Base-by-base conservation (phyloP, 176 grass and related monocot species). In the Avena atlantica region DNA sequence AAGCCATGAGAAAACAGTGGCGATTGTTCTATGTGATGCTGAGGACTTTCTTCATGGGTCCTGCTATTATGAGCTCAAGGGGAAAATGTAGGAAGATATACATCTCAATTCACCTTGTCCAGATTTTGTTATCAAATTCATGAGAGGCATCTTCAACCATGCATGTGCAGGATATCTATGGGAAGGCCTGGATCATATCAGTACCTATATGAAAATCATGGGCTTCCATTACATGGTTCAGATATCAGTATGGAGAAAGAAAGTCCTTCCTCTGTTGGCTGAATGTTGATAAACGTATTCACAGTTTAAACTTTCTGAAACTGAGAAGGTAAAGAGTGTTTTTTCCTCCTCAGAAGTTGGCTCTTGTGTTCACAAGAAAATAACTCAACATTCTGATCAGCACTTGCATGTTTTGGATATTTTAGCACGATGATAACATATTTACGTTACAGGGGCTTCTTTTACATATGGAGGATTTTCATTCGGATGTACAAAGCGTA, bases 401-500 rank as follows among this genome's bases (percentile, higher is more conserved):
- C 42, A 42, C 31, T 21, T 55, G 42, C 74, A 64, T 84, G 64
- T 84, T 75, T 89, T 25, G 13, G 20, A 78, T 70, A 42, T 5
- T 3, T 57, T 78, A 70, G 64, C 55, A 72, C n/a, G 9, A 83
- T 55, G 14, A 40, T 47, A 14, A 44, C 40, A 87, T 50, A 87
- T 58, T 79, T 79, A 67, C 74, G 74, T 86, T 55, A 86, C 42
- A 84, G 6, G 21, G 15, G 24, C 24, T 79, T 89, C 52, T 25
- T 79, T 89, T 69, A 79, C 44, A 76, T 11, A 44, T 19, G 9
- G 31, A 80, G 55, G 81, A 79, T 52, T 72, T 15, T 44, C 53
- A 84, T 67, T 76, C 60, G 9, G 59, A 91, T 80, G 68, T 81
- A 80, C 37, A 59, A 42, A 80, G 29, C 51, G 6, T 62, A 59